These are phyloP conservation scores for Henckelia pumila DNA, from an alignment of 257 asterid species.

Conservation along the genomic window DNA sequence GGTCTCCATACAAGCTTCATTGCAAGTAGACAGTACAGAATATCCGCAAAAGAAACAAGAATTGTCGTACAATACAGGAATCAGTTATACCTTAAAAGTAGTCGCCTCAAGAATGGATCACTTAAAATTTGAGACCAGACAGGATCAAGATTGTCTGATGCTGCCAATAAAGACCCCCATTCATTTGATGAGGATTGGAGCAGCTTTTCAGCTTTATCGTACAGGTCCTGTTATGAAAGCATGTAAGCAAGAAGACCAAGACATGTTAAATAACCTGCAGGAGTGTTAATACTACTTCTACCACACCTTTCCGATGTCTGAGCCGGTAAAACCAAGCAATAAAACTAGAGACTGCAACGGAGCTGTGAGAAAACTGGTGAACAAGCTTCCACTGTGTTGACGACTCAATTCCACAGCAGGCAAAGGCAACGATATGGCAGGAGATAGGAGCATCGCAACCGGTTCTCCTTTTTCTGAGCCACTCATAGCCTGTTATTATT, in stretches of 20 bases:
- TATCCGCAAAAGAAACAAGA: background rate
- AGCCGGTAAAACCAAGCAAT: conserved; percentile 68
- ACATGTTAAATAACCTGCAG: conserved; percentile 9
- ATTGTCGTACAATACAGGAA: background rate
- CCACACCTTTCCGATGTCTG: conserved; percentile 70
- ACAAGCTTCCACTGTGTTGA: conserved; percentile 73
- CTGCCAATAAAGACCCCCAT: conserved; percentile 63
- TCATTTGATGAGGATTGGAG: conserved; percentile 65
- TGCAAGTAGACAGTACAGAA: background rate
- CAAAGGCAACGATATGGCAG: conserved; percentile 60
- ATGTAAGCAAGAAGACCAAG: conserved; percentile 20
- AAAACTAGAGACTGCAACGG: conserved; percentile 83
- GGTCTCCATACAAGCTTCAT: conserved; percentile 3
- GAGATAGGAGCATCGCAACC: conserved; percentile 83
- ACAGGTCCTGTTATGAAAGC: conserved; percentile 62
- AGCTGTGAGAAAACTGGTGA: conserved; percentile 84
- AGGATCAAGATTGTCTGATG: conserved; percentile 61
- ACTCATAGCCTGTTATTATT: conserved; percentile 55
- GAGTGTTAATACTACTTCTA: conserved; percentile 4
- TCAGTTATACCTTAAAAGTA: conserved; percentile 63
- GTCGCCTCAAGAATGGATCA: conserved; percentile 87
- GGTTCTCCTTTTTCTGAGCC: conserved; percentile 95
- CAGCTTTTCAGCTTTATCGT: conserved; percentile 62
- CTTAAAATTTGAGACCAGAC: conserved; percentile 78
- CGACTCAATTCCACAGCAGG: conserved; percentile 59